Base-by-base conservation (phyloP, 768 basidiomycete genomes). In the Lactarius sp. region DNA sequence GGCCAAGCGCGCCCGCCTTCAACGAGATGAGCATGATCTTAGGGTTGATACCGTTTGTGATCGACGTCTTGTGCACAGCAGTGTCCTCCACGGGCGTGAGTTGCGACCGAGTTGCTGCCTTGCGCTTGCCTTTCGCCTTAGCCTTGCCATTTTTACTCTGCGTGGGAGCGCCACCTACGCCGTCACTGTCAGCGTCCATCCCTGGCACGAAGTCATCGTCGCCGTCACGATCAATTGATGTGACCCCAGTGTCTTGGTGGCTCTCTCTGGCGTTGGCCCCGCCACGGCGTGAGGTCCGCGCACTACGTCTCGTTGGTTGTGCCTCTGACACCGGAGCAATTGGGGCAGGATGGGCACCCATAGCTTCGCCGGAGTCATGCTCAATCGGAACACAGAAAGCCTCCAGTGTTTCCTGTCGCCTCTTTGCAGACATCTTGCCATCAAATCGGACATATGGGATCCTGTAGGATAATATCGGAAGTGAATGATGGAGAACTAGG, bases 11-110 rank as follows among this genome's bases (percentile, higher is more conserved):
- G 20, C 93, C 93, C 72, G 76, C 68, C 75, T 93, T 94, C 69
- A 94, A 77, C 6, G 92, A 94, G 59, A 95, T 87, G 57, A 95
- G 77, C 88, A 95, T 86, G 39, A 95, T 86, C 64, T 79, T 81
- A 4, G 93, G 90, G 70, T 86, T 90, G 34, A 71, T 73, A 12
- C 73, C 75, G 27, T 66, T 39, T 54, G 70, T 14, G 10, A 34
- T 22, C 5, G 53, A 34, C 9, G 27, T 27, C n/a, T 34, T 4
- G 10, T 42, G 39, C 18, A 52, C 16, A 6, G 62, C 34, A n/a
- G 54, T 56, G n/a, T 64, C n/a, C n/a, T 46, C 31, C 10, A 52
- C 20, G 12, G 52, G 20, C 44, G 64, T 51, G 44, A 41, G 51
- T 20, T 39, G 36, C 12, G 47, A n/a, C 36, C 39, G 42, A 39